Evolutionary conservation across 495 filamentous ascomycete species (phyloP).

Genomic region (Aspergillus biplanus): DNA sequence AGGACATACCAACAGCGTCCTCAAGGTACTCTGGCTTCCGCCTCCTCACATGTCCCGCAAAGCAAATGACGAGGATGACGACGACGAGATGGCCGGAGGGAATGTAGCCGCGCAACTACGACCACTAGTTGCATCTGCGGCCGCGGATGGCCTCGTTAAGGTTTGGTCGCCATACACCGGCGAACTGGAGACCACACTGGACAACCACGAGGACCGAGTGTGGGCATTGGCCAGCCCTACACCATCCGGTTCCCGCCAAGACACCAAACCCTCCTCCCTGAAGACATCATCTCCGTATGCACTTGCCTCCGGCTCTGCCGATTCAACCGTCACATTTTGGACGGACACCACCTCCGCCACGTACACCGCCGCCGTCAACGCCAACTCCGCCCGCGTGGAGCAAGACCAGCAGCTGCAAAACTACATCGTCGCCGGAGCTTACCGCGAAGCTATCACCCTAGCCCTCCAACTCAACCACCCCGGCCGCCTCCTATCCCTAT

Average conservation of each 20-base stretch:
- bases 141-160: slow-evolving; percentile 95
- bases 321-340: slow-evolving; percentile 94
- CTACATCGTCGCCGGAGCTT: slow-evolving; percentile 80
- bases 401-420: slow-evolving; percentile 93
- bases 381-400: slow-evolving; percentile 79
- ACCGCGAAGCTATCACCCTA: slow-evolving; percentile 88
- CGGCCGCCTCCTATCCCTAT: slow-evolving; percentile 77
- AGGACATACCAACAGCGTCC: slow-evolving; percentile 91
- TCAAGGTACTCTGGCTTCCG: slow-evolving; percentile 91
- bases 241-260: slow-evolving; percentile 49
- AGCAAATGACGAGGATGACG: slow-evolving; percentile 37
- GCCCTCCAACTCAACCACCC: slow-evolving; percentile 94
- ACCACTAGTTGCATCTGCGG: slow-evolving; percentile 78
- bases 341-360: slow-evolving; percentile 86
- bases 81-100: slow-evolving; percentile 35
- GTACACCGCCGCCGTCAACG: slow-evolving; percentile 66
- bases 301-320: slow-evolving; percentile 85
- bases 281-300: slow-evolving; percentile 52
- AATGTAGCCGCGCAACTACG: slow-evolving; percentile 39
- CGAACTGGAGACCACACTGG: slow-evolving; percentile 85
- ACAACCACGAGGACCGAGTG: slow-evolving; percentile 94
- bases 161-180: slow-evolving; percentile 83
- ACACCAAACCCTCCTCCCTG: slow-evolving; percentile 38
- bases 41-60: slow-evolving; percentile 50
- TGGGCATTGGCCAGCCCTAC: slow-evolving; percentile 79